Conservation (phyloP, 495 filamentous ascomycete genomes). For the Neurospora cerealis region DNA sequence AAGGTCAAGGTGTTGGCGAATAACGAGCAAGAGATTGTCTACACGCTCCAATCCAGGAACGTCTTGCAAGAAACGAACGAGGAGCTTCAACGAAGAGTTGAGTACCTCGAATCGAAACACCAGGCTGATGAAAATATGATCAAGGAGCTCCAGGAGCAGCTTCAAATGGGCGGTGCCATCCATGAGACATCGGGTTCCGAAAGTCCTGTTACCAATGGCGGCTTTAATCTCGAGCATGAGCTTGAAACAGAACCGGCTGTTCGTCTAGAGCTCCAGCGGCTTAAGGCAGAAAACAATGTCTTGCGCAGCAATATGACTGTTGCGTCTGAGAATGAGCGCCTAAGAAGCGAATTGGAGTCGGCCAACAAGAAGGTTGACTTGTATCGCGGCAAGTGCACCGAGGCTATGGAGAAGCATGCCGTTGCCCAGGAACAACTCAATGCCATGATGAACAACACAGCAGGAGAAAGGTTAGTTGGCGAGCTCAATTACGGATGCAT, state of each 20-base stretch:
- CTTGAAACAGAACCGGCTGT: slow-evolving; percentile 25
- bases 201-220: slow-evolving; percentile 12
- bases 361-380: slow-evolving; percentile 25
- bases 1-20: slow-evolving; percentile 25
- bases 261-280: slow-evolving; percentile 36
- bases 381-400: slow-evolving; percentile 35
- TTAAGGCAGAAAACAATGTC: slow-evolving; percentile 44
- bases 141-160: slow-evolving; percentile 35
- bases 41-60: slow-evolving; percentile 26
- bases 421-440: slow-evolving; percentile 41
- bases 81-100: slow-evolving; percentile 21
- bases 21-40: slow-evolving; percentile 33
- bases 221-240: slow-evolving; percentile 33
- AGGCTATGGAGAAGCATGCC: slow-evolving; percentile 39
- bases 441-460: slow-evolving; percentile 34
- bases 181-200: slow-evolving; percentile 9
- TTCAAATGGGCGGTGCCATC: slow-evolving; percentile 24
- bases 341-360: slow-evolving; percentile 39
- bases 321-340: slow-evolving; percentile 37
- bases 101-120: slow-evolving; percentile 25
- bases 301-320: slow-evolving; percentile 39
- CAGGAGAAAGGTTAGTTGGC: slow-evolving; percentile 39
- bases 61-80: slow-evolving; percentile 23
- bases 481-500: slow-evolving; percentile 9
- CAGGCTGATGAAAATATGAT: slow-evolving; percentile 31